Evolutionary conservation across 2,329 filamentous ascomycete species (phyloP), one percentile per base, ranked within the genome.

Genomic region (Elsinoe australis): DNA sequence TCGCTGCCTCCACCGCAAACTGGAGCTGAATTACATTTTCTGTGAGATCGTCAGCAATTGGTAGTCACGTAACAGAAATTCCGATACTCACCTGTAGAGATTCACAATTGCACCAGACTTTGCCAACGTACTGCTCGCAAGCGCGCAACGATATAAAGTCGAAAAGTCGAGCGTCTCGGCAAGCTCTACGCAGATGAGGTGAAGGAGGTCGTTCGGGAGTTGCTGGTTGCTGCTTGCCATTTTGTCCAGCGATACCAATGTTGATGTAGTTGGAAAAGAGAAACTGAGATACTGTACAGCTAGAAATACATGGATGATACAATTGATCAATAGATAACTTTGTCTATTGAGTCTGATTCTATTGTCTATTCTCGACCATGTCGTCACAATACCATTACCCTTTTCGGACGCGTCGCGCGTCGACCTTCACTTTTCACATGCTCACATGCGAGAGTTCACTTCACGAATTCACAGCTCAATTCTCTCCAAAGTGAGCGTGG

Each of bases 111-210:
- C 79, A 48, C 63, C 63, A 41, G 80, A 69, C 17, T 70, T 68
- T 2, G 78, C 79, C 34, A 84, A 65, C 49, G 70, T 67, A 53
- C 71, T 76, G 54, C 73, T 76, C 44, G 76, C 63, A 33, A 72
- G 68, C 26, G 79, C 72, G 57, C 77, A 79, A 49, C 68, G 72
- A 64, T 76, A 83, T 7, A 86, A 70, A 4, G 77, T 75, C 12
- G 70, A 64, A 58, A 82, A 82, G 52, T 83, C 78, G 38, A 67
- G 67, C 49, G 72, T 67, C 10, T 64, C 63, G 4, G 73, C 72
- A 24, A 85, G 68, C 58, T 80, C 75, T 49, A 76, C 70, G 50
- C 76, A 80, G 39, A 85, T 66, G 17, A 82, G 64, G 58, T 77
- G 73, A 57, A 81, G 68, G 31, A 84, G 70, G 54, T 84, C 80